Evolutionary conservation across 441 rosid genomes (phyloP), one percentile per base, ranked within the genome.

Genomic region (Corymbia calophylla): DNA sequence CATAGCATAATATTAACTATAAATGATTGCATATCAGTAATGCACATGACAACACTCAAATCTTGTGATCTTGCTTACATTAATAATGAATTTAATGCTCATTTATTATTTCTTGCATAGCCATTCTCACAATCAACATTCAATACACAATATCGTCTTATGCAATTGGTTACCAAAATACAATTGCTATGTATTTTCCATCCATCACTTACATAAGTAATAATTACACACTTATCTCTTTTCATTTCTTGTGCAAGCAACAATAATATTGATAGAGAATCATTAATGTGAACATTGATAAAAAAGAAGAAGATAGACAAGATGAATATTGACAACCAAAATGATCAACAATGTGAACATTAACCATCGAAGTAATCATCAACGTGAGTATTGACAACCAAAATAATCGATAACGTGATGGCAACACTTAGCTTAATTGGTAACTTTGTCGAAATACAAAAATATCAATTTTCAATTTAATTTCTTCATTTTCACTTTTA

Each of bases 291-390:
- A 23, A 56, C 62, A 56, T 56, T 56, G 25, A 56, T 0, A 23
- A 56, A 27, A 23, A 23, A 27, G 23, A 56, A 56, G 21, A 23
- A 21, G 62, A 56, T 56, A 0, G 13, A 29, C 62, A 56, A 56
- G 0, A 6, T 56, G 62, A 56, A 56, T 29, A 56, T 9, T 9
- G 29, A 56, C 29, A 56, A 56, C 62, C 29, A 56, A 56, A 56
- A 56, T 56, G 62, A 23, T 56, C 29, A 23, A 23, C 62, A 23
- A 23, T 56, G 62, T 56, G 62, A 56, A 23, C 62, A 4, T 56
- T 0, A 0, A 56, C 5, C 23, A 56, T 2, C 10, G 1, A 23
- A 56, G 13, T 56, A 56, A 23, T 56, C 0, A 1, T 23, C 25
- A 56, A 56, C 1, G 13, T 9, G 62, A 56, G 10, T 0, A 56